Conservation (phyloP, 371 early-diverging fungal species). For the Choanephora cucurbitarum region DNA sequence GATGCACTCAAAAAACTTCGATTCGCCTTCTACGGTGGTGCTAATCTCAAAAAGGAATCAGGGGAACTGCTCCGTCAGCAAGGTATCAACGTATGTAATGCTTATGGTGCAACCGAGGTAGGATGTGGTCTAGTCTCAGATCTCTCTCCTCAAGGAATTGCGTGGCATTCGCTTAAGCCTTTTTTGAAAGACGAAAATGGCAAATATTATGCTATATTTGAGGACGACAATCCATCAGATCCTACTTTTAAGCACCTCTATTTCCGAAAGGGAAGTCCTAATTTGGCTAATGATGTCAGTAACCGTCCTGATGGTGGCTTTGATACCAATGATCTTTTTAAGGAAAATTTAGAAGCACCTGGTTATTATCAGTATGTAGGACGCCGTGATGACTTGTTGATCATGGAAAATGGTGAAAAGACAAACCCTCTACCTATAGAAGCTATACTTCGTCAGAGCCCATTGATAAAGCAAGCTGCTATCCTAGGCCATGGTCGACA, state of each 20-base stretch:
- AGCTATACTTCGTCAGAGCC: conserved; percentile 20
- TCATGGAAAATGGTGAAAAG: conserved; percentile 51
- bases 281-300: conserved; percentile 22
- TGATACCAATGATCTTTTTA: conserved; percentile 40
- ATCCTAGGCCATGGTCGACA: conserved; percentile 38
- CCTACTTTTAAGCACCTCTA: conserved; percentile 2
- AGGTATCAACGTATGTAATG: not conserved
- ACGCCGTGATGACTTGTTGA: conserved; percentile 40
- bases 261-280: conserved; percentile 5
- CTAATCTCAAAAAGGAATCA: conserved; percentile 12
- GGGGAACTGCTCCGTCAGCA: conserved; percentile 4
- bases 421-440: conserved; percentile 50
- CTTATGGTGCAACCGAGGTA: conserved; percentile 10
- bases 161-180: not conserved
- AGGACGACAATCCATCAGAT: not conserved
- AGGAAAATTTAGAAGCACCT: conserved; percentile 18
- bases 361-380: conserved; percentile 34
- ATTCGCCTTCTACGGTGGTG: conserved; percentile 7
- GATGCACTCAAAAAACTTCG: not conserved
- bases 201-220: not conserved
- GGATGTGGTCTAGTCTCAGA: not conserved
- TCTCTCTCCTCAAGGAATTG: conserved; percentile 1
- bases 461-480: conserved; percentile 25
- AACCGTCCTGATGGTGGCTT: conserved; percentile 38
- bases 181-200: not conserved